Conservation (phyloP, 2,329 filamentous ascomycete genomes). For the Beauveria asiatica region DNA sequence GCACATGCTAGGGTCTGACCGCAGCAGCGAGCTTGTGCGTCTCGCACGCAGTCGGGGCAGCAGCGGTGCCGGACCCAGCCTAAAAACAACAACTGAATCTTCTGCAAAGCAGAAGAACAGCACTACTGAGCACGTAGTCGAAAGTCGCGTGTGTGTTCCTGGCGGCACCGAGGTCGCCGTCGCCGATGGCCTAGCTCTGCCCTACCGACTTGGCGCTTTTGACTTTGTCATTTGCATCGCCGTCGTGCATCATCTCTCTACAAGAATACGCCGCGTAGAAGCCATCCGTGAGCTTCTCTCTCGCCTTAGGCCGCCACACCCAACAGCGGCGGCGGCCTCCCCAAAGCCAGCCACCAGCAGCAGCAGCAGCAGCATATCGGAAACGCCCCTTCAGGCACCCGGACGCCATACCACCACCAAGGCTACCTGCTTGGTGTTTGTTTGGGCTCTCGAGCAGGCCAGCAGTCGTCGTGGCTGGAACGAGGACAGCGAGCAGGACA, state of each 20-base stretch:
- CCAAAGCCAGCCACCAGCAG: neutral
- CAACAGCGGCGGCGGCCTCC: constrained; percentile 42
- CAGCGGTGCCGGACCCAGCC: constrained; percentile 9
- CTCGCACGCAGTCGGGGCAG: constrained; percentile 32
- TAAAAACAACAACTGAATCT: neutral
- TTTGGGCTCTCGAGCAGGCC: constrained; percentile 93
- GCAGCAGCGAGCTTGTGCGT: constrained; percentile 51
- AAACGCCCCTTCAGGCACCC: constrained; percentile 3
- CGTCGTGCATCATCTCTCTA: constrained; percentile 89
- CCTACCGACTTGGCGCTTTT: constrained; percentile 51
- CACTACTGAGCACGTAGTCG: neutral
- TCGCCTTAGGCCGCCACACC: neutral
- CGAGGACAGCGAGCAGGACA: constrained; percentile 74
- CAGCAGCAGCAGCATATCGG: neutral
- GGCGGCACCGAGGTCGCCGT: constrained; percentile 59
- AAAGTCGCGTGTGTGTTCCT: neutral
- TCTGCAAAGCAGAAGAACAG: neutral
- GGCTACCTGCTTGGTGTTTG: constrained; percentile 73
- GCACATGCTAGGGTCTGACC: constrained; percentile 78
- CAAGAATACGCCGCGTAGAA: constrained; percentile 59
- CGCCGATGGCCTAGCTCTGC: constrained; percentile 75
- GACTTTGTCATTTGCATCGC: constrained; percentile 94
- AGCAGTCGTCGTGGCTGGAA: constrained; percentile 83
- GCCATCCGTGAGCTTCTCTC: constrained; percentile 62
- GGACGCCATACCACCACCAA: constrained; percentile 14